phyloP scores from a whole-genome alignment of 2,329 filamentous ascomycete species.

The Aspergillus ruber region DNA sequence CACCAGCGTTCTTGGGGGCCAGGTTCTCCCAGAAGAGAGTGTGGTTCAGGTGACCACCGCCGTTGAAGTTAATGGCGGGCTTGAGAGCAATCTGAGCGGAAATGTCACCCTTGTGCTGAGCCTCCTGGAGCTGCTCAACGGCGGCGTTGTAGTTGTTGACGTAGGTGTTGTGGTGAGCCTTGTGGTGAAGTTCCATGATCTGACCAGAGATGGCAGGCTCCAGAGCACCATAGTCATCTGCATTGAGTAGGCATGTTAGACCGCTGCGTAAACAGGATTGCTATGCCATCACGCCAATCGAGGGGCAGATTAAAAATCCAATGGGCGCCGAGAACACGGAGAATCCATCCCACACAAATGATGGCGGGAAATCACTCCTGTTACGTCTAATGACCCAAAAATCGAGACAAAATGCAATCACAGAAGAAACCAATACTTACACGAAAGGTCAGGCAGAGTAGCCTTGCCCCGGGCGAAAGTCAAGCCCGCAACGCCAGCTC shows the following conservation, averaged over 20 bases:
- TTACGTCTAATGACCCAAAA: background rate
- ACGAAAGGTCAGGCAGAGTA: conserved; percentile 81
- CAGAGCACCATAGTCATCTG: conserved; percentile 94
- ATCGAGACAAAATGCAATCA: background rate
- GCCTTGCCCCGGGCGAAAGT: conserved; percentile 82
- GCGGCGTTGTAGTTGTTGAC: conserved; percentile 83
- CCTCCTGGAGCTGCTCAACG: conserved; percentile 61
- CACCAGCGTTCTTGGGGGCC: conserved; percentile 55
- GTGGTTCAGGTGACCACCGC: conserved; percentile 59
- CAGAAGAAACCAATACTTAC: conserved; percentile 42
- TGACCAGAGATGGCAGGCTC: conserved; percentile 76
- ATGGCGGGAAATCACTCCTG: background rate
- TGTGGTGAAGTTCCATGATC: conserved; percentile 96
- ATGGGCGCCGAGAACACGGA: background rate
- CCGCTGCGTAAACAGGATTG: background rate
- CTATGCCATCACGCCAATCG: background rate
- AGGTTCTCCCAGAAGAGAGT: conserved; percentile 63
- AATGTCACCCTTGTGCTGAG: conserved; percentile 49
- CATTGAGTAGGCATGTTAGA: background rate
- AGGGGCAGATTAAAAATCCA: background rate
- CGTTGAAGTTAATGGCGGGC: conserved; percentile 59
- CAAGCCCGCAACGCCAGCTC: conserved; percentile 60
- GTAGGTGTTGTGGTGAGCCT: conserved; percentile 90
- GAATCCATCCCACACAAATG: background rate
- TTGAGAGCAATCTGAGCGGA: conserved; percentile 53